Base-by-base conservation (phyloP, 2,329 filamentous ascomycete genomes). In the Byssoonygena ceratinophila region DNA sequence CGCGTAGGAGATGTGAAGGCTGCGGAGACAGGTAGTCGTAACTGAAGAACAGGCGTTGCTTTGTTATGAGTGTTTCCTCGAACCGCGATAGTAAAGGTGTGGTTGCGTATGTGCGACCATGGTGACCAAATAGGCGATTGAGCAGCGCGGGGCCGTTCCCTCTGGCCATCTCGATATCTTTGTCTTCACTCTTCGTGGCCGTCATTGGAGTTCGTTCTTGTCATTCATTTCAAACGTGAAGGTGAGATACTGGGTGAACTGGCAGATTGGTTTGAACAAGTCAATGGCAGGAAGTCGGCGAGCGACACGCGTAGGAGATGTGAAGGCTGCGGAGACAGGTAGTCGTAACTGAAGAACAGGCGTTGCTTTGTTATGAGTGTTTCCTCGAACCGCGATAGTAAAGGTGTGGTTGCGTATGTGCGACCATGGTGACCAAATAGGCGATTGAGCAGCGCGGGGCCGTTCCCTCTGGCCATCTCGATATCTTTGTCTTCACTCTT, bases 251-350 rank as follows among this genome's bases (percentile, higher is more conserved):
- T n/a, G n/a, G n/a, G n/a, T n/a, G n/a, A n/a, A 56, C 50, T 64
- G 44, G 58, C 54, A 32, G 62, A 62, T 52, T 53, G 58, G 55
- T 37, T 54, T 18, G 46, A 31, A 16, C 44, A 4, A 56, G 59
- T 58, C 22, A 57, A 55, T 16, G 71, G 73, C 9, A 85, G 61
- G 51, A 80, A 74, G 58, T 80, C 78, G 45, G 68, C 63, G 1
- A 91, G 75, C 7, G 82, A 77, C 27, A 80, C 71, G 58, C 76
- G 74, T 44, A 94, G 77, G 43, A 87, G 79, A 66, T 82, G 74
- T 0, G 82, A 83, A 25, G 75, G 77, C 52, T 78, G 81, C 0
- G 82, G 78, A 31, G 77, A 75, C 55, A 84, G 68, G 60, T 79
- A 75, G 59, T 83, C 79, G 62, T 74, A 74, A 52, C 74, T 68